Evolutionary conservation across 352 stramenopile genomes (phyloP).

Genomic region (Phytophthora pisi): DNA sequence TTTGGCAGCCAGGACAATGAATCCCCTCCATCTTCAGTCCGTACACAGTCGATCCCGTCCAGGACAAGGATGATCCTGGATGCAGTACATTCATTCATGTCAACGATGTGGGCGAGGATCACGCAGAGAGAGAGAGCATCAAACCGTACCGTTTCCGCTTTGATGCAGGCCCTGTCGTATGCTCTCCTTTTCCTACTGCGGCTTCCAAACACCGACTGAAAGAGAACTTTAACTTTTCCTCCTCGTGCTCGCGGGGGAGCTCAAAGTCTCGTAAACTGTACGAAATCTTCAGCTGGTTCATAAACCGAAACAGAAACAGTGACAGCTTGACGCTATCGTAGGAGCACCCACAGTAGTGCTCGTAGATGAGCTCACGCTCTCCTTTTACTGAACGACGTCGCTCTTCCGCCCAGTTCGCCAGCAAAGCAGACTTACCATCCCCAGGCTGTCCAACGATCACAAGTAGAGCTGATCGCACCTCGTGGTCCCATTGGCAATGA

Average conservation of each 20-base stretch:
- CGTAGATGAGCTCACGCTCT: conserved; percentile 72
- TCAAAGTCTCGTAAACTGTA: conserved; percentile 83
- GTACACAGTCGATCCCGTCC: conserved; percentile 82
- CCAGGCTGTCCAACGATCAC: conserved; percentile 68
- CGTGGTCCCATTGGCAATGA: conserved; percentile 59
- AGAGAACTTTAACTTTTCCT: conserved; percentile 89
- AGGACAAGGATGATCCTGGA: conserved; percentile 78
- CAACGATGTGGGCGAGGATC: neutral
- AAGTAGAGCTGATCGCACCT: conserved; percentile 50
- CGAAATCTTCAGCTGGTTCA: conserved; percentile 77
- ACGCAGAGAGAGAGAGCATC: neutral
- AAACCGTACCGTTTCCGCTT: conserved; percentile 37
- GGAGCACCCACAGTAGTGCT: conserved; percentile 82
- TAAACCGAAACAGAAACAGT: conserved; percentile 83
- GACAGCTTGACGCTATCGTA: conserved; percentile 87
- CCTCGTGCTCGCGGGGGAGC: conserved; percentile 75
- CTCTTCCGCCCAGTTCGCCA: conserved; percentile 73
- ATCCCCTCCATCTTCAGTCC: conserved; percentile 82
- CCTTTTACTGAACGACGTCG: conserved; percentile 41
- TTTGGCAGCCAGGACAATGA: conserved; percentile 87
- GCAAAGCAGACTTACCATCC: conserved; percentile 78
- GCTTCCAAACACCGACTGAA: conserved; percentile 79
- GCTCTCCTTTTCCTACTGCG: conserved; percentile 53
- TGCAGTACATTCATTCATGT: conserved; percentile 2
- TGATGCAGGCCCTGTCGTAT: conserved; percentile 25